Evolutionary conservation across 352 stramenopile species (phyloP), one percentile per base, ranked within the genome.

Genomic region (Phytophthora tubulina): DNA sequence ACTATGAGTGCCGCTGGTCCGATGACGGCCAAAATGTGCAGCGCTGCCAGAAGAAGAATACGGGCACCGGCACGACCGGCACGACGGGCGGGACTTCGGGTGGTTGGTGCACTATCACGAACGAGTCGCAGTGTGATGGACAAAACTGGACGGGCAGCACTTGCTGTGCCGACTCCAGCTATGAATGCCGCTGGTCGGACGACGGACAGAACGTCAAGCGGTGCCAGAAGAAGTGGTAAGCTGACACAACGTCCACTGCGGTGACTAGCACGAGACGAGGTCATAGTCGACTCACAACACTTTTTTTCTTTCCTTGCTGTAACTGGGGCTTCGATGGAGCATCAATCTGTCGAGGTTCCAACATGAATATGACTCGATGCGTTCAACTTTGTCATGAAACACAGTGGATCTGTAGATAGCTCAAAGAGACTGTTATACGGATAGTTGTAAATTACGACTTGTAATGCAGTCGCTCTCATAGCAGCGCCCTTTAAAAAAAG

Each of bases 21-120:
- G 41, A 46, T 4, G 73, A 63, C 15, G 6, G 53, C 36, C 9
- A 68, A 51, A 27, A 69, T 52, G 13, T 71, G 54, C 54, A 65
- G 63, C 32, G 49, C 31, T 17, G 63, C 63, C 17, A 35, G 46
- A 15, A 64, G 50, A 44, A 52, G 31, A 55, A 41, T 30, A 44
- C n/a, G 8, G 15, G 44, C 17, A n/a, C 8, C 17, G 44, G 44
- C 17, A 6, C 15, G 21, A 31, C 17, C 30, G 35, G 31, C 46
- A n/a, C n/a, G n/a, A 36, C 9, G 33, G 33, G 35, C 15, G 50
- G 50, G 3, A 46, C 13, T 21, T 10, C 2, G 14, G 21, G 21
- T n/a, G 39, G 33, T 3, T 42, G 7, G 21, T 67, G 59, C 38
- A 67, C 36, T 14, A 67, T 67, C 36, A 67, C 36, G 6, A 64